These are phyloP conservation scores for Gaeumannomyces tritici DNA, from an alignment of 2,329 filamentous ascomycete genomes.

Conservation along the genomic window DNA sequence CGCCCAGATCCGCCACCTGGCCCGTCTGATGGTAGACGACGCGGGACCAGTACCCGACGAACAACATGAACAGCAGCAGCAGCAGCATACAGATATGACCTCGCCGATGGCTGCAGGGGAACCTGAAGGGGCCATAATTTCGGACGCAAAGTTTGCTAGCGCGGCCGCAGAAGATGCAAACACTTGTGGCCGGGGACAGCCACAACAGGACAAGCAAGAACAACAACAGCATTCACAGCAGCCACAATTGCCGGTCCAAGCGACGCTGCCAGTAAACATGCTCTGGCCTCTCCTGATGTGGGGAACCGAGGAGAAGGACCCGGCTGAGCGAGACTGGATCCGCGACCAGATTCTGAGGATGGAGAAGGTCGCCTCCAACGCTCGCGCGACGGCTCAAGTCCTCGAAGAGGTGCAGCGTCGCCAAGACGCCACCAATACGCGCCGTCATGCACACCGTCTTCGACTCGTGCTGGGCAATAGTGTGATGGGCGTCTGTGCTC, in stretches of 20 bases:
- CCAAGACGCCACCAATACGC: conserved; percentile 27
- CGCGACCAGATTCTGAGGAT: conserved; percentile 35
- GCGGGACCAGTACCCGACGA: conserved; percentile 20
- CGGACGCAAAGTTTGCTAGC: conserved; percentile 1
- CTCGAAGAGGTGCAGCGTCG: conserved; percentile 33
- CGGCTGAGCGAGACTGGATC: conserved; percentile 39
- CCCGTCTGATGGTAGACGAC: conserved; percentile 31
- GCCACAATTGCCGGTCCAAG: neutral
- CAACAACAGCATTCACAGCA: neutral
- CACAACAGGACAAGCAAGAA: neutral
- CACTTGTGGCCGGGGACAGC: neutral
- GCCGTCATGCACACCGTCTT: conserved; percentile 38
- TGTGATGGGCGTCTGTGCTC: conserved; percentile 19
- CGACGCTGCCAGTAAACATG: conserved; percentile 41
- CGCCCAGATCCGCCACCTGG: conserved; percentile 35
- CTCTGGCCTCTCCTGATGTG: conserved; percentile 48
- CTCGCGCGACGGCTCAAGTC: conserved; percentile 33
- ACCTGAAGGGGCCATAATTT: neutral
- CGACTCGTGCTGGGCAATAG: conserved; percentile 42
- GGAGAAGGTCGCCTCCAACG: conserved; percentile 33
- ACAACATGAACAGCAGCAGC: neutral
- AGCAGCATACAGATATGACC: neutral
- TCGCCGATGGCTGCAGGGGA: neutral
- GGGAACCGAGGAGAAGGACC: conserved; percentile 42
- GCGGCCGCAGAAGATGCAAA: conserved; percentile 22